phyloP scores from a whole-genome alignment of 164 flowering plant genomes.

The Amborella trichopoda region DNA sequence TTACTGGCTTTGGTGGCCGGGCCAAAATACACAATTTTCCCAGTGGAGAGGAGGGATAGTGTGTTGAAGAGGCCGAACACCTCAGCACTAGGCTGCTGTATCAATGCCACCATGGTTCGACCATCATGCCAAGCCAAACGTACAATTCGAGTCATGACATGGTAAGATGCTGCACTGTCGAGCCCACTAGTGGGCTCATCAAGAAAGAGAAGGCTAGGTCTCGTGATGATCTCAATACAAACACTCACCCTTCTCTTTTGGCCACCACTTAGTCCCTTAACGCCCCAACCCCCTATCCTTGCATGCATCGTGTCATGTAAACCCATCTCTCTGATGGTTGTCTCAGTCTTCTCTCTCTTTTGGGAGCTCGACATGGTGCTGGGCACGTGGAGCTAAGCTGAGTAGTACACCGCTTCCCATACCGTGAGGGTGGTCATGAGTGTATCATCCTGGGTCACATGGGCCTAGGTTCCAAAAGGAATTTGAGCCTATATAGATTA shows the following conservation, averaged over 20 bases:
- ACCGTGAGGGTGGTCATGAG: constrained; percentile 43
- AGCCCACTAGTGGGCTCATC: constrained; percentile 74
- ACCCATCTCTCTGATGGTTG: constrained; percentile 49
- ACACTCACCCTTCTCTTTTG: constrained; percentile 59
- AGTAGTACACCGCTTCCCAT: constrained; percentile 44
- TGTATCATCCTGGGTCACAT: constrained; percentile 53
- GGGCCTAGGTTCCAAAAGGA: constrained; percentile 21
- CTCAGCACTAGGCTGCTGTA: constrained; percentile 71
- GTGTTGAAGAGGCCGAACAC: constrained; percentile 49
- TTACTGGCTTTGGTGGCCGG: constrained; percentile 24
- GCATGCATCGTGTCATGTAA: constrained; percentile 36
- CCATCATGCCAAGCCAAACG: constrained; percentile 21
- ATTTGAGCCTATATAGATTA: too few species aligned
- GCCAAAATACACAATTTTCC: constrained; percentile 57
- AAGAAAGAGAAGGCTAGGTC: constrained; percentile 46
- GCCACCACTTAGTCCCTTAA: constrained; percentile 49
- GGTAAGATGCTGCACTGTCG: constrained; percentile 59
- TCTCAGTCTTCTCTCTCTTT: constrained; percentile 37
- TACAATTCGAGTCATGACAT: constrained; percentile 29
- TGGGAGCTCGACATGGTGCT: constrained; percentile 26
- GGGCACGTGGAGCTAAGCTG: constrained; percentile 59
- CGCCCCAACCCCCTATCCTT: constrained; percentile 45
- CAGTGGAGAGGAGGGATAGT: constrained; percentile 47
- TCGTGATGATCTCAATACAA: constrained; percentile 39
- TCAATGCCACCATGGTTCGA: constrained; percentile 40